phyloP scores from a whole-genome alignment of 768 basidiomycete genomes.

The Kwoniella shandongensis region DNA sequence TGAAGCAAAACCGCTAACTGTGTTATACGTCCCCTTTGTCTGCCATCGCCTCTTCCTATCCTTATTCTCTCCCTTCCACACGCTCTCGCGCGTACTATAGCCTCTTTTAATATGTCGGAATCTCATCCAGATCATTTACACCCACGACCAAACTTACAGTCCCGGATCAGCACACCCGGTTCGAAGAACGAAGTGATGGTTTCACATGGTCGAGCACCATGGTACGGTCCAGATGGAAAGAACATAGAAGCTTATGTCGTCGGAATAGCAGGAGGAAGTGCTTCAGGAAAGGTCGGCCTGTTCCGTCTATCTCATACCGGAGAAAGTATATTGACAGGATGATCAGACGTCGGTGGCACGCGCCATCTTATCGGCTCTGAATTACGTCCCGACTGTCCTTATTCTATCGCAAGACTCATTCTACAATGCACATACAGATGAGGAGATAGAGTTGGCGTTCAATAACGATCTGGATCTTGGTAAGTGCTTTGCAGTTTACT shows the following conservation, averaged over 20 bases:
- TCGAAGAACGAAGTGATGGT: constrained; percentile 47
- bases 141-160: constrained; percentile 4
- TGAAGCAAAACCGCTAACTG: no score
- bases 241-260: constrained; percentile 55
- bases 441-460: constrained; percentile 80
- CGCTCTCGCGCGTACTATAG: no score
- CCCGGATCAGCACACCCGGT: neutral
- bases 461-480: constrained; percentile 59
- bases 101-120: no score
- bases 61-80: no score
- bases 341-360: constrained; percentile 52
- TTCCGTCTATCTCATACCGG: no score
- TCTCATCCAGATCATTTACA: constrained; percentile 5
- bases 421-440: constrained; percentile 75
- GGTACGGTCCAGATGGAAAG: constrained; percentile 54
- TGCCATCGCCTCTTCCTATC: no score
- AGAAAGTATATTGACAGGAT: neutral
- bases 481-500: constrained; percentile 6
- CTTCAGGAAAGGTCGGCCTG: constrained; percentile 55
- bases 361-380: constrained; percentile 53
- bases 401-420: constrained; percentile 89
- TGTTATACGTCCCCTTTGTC: no score
- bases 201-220: constrained; percentile 50
- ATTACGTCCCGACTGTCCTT: constrained; percentile 62
- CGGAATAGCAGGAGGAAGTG: constrained; percentile 56